A percentile compares a stretch with the other conserved stretches of the same genome.
These are phyloP conservation scores for Acer saccharum DNA, from an alignment of 345 rosid genomes.

Conservation along the genomic window DNA sequence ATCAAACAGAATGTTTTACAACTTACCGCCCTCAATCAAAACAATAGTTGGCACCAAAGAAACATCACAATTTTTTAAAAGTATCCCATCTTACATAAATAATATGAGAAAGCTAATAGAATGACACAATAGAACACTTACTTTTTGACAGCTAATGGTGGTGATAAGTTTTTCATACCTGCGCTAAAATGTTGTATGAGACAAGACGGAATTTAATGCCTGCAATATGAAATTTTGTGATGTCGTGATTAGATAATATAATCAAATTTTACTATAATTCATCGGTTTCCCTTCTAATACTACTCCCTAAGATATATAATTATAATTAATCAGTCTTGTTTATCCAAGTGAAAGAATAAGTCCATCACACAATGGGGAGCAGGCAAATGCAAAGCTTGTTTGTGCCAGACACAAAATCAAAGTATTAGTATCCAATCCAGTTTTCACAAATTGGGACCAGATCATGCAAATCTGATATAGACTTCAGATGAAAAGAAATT, in stretches of 20 bases:
- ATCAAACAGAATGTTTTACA: not conserved
- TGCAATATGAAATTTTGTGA: conserved; percentile 25
- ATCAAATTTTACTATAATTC: not conserved
- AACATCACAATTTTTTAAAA: not conserved
- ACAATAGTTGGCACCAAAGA: not conserved
- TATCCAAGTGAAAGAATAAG: not conserved
- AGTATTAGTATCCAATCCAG: not conserved
- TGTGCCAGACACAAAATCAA: not conserved
- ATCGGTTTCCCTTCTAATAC: conserved; percentile 1
- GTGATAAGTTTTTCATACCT: conserved; percentile 38
- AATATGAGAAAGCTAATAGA: not conserved
- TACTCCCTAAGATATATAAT: not conserved
- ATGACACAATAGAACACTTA: not conserved
- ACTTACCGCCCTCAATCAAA: not conserved
- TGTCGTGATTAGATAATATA: not conserved
- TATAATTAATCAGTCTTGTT: not conserved
- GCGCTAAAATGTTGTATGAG: conserved; percentile 73
- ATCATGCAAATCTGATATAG: not conserved
- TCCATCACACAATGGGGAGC: not conserved
- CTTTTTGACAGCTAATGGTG: not conserved
- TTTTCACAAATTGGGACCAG: not conserved
- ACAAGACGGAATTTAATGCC: conserved; percentile 63
- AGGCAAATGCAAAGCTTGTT: not conserved
- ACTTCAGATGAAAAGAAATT: not conserved
- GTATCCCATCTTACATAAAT: not conserved